A percentile compares a stretch with the other conserved stretches of the same genome.
These are phyloP conservation scores for Amphicarpaea edgeworthii DNA, from an alignment of 306 rosid species.

Conservation along the genomic window DNA sequence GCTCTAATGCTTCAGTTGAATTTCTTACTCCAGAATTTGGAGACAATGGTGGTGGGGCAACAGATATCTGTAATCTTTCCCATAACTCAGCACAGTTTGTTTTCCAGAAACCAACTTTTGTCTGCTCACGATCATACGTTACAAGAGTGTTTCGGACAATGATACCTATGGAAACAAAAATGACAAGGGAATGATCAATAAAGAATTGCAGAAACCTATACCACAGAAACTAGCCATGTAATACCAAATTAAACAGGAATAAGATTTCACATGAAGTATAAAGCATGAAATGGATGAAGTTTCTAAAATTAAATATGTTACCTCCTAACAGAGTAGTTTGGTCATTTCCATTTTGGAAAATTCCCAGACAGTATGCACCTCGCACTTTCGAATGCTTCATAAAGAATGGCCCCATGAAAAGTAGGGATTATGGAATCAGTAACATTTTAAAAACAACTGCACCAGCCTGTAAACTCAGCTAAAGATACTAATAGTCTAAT, in stretches of 20 bases:
- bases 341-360: slow-evolving; percentile 91
- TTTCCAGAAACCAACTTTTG: slow-evolving; percentile 93
- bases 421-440: slow-evolving; percentile 31
- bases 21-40: slow-evolving; percentile 55
- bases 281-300: slow-evolving; percentile 36
- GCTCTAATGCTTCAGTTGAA: slow-evolving; percentile 49
- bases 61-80: slow-evolving; percentile 73
- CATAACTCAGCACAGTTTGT: slow-evolving; percentile 94
- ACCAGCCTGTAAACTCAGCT: slow-evolving; percentile 37
- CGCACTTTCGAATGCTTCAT: slow-evolving; percentile 86
- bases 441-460: slow-evolving; percentile 36
- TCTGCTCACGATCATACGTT: slow-evolving; percentile 77
- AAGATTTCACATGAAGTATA: slow-evolving; percentile 24
- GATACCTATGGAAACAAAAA: slow-evolving; percentile 62
- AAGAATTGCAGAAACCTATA: slow-evolving; percentile 30
- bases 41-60: slow-evolving; percentile 58
- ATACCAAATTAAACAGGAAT: slow-evolving; percentile 32
- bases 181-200: slow-evolving; percentile 14
- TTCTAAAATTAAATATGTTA: slow-evolving; percentile 39
- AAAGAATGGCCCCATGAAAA: slow-evolving; percentile 48
- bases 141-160: slow-evolving; percentile 91
- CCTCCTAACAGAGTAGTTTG: slow-evolving; percentile 97
- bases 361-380: slow-evolving; percentile 93
- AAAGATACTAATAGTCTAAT: slow-evolving; percentile 12
- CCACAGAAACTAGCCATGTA: slow-evolving; percentile 14